phyloP scores from a whole-genome alignment of 225 moss, liverwort and hornwort genomes.

The Pseudisothecium myosuroides region DNA sequence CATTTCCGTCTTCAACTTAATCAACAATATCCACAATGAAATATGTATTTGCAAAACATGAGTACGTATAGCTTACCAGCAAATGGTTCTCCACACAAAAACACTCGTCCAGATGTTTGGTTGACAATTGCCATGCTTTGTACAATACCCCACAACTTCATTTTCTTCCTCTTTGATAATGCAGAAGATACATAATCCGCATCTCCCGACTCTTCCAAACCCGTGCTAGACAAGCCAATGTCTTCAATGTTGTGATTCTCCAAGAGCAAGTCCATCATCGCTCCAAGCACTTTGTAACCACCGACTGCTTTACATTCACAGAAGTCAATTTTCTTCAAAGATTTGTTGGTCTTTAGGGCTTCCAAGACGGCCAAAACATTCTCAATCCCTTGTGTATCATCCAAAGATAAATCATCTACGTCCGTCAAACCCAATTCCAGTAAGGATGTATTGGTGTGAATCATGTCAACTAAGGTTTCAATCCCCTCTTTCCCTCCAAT shows the following conservation, averaged over 20 bases:
- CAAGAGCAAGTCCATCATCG: background rate
- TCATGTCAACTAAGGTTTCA: background rate
- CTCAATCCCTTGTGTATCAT: background rate
- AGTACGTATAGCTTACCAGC: background rate
- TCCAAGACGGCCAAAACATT: background rate
- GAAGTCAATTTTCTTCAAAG: accelerated
- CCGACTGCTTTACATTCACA: accelerated
- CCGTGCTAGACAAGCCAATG: accelerated
- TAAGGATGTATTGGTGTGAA: background rate
- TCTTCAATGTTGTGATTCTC: background rate
- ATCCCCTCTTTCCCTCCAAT: background rate
- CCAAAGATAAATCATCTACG: background rate
- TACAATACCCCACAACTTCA: background rate
- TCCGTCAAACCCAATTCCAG: accelerated
- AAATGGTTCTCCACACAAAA: background rate
- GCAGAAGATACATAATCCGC: background rate
- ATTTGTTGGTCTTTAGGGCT: background rate
- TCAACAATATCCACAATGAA: background rate
- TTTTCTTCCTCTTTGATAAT: background rate
- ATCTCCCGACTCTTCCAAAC: accelerated
- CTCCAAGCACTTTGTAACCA: background rate
- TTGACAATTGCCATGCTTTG: background rate
- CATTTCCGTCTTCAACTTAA: background rate
- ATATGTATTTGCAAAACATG: background rate
- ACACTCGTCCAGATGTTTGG: background rate